Percentiles rank a stretch among this genome's conserved stretches.
Conservation (phyloP, 2,329 filamentous ascomycete species). For the Dactylella cylindrospora region DNA sequence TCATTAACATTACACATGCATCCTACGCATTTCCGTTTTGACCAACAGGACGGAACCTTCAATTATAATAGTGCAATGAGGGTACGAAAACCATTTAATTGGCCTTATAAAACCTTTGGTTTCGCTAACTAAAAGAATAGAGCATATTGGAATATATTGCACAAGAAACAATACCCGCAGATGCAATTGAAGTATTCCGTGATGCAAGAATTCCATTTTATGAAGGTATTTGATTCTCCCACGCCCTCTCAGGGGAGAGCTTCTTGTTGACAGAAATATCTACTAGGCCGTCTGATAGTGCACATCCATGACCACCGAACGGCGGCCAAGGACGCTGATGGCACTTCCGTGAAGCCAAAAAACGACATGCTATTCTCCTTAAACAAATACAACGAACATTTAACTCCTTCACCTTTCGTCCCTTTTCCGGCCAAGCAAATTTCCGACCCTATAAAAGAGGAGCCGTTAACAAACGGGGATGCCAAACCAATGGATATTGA, state of each 20-base stretch:
- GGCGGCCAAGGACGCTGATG: constrained; percentile 62
- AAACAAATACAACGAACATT: constrained; percentile 85
- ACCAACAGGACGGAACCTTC: constrained; percentile 90
- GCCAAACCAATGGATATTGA: constrained; percentile 44
- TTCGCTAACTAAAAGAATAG: constrained; percentile 33
- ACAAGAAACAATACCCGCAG: constrained; percentile 78
- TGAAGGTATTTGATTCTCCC: constrained; percentile 62
- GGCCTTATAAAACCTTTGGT: not conserved
- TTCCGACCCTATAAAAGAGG: constrained; percentile 33
- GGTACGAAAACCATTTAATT: constrained; percentile 43
- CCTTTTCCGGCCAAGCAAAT: constrained; percentile 67
- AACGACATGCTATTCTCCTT: constrained; percentile 75
- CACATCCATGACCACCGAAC: constrained; percentile 87
- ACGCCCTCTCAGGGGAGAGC: not conserved
- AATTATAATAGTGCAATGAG: constrained; percentile 90
- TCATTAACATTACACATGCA: constrained; percentile 87
- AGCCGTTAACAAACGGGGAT: constrained; percentile 43
- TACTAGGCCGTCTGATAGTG: constrained; percentile 76
- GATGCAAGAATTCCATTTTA: constrained; percentile 77
- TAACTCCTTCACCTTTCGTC: constrained; percentile 84
- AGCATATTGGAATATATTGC: constrained; percentile 72
- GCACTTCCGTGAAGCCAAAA: constrained; percentile 60
- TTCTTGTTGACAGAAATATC: constrained; percentile 15
- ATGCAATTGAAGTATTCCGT: constrained; percentile 77
- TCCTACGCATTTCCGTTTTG: constrained; percentile 83